These are phyloP conservation scores for Fusarium equiseti DNA, from an alignment of 2,329 filamentous ascomycete genomes.

Conservation along the genomic window DNA sequence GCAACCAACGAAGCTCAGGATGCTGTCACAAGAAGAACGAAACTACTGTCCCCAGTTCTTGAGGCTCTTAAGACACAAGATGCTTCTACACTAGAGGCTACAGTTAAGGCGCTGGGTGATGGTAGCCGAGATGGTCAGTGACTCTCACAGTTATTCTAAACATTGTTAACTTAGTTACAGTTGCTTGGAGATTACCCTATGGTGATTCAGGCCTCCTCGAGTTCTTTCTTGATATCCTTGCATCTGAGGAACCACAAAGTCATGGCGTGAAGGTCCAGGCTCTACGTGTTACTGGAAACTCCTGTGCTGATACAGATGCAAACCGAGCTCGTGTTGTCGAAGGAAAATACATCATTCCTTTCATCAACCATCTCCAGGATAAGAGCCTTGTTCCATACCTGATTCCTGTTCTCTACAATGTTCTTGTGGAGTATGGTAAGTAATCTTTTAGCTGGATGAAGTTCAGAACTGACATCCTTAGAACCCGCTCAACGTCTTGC, in stretches of 20 bases:
- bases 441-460: not conserved
- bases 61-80: conserved; percentile 53
- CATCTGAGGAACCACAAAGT: conserved; percentile 51
- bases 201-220: conserved; percentile 69
- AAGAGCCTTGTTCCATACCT: conserved; percentile 63
- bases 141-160: accelerated
- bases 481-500: conserved; percentile 69
- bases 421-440: conserved; percentile 72
- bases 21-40: conserved; percentile 42
- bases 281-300: conserved; percentile 71
- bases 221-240: conserved; percentile 65
- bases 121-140: conserved; percentile 67
- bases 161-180: conserved; percentile 51
- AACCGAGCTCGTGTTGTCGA: conserved; percentile 69
- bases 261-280: conserved; percentile 64
- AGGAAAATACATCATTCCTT: conserved; percentile 59
- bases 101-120: conserved; percentile 66
- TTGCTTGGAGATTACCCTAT: conserved; percentile 67
- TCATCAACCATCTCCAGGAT: conserved; percentile 63
- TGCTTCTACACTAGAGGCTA: conserved; percentile 56
- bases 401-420: conserved; percentile 72
- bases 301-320: conserved; percentile 72
- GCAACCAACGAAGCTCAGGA: conserved; percentile 44
- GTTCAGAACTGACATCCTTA: conserved; percentile 46
- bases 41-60: conserved; percentile 55